Percentiles rank a stretch among this genome's conserved stretches.
Conservation (phyloP, 306 rosid species). For the Cucumis hystrix region DNA sequence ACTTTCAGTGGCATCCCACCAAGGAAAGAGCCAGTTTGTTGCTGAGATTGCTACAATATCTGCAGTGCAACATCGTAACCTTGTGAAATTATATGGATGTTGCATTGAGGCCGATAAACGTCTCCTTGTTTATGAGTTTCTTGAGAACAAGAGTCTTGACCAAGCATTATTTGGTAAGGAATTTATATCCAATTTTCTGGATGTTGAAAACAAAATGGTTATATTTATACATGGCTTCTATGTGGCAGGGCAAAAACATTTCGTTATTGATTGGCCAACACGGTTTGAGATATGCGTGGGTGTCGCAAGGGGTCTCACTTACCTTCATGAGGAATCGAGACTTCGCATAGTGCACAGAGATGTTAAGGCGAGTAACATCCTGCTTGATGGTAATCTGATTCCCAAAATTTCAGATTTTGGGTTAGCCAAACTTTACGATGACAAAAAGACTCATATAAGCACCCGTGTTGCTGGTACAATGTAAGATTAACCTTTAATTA, state of each 20-base stretch:
- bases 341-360: slow-evolving; percentile 67
- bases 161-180: slow-evolving; percentile 71
- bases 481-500: slow-evolving; percentile 13
- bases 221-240: not conserved
- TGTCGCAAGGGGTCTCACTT: slow-evolving; percentile 63
- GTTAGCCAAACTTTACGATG: slow-evolving; percentile 66
- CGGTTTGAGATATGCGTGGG: slow-evolving; percentile 63
- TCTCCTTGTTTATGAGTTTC: slow-evolving; percentile 71
- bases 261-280: slow-evolving; percentile 46
- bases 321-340: slow-evolving; percentile 71
- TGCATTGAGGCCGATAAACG: slow-evolving; percentile 55
- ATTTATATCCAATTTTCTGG: not conserved
- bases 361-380: slow-evolving; percentile 71
- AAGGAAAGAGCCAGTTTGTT: slow-evolving; percentile 72
- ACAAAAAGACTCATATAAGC: slow-evolving; percentile 68
- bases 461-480: slow-evolving; percentile 72
- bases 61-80: slow-evolving; percentile 73
- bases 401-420: slow-evolving; percentile 85
- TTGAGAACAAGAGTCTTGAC: slow-evolving; percentile 77
- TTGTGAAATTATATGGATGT: slow-evolving; percentile 65
- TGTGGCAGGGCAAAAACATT: slow-evolving; percentile 27
- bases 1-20: slow-evolving; percentile 58
- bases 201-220: not conserved
- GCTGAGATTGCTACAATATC: slow-evolving; percentile 81
- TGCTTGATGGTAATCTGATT: slow-evolving; percentile 44